Percentiles rank a stretch among this genome's conserved stretches.
phyloP scores from a whole-genome alignment of 139 green algal genomes.

The Monoraphidium neglectum region DNA sequence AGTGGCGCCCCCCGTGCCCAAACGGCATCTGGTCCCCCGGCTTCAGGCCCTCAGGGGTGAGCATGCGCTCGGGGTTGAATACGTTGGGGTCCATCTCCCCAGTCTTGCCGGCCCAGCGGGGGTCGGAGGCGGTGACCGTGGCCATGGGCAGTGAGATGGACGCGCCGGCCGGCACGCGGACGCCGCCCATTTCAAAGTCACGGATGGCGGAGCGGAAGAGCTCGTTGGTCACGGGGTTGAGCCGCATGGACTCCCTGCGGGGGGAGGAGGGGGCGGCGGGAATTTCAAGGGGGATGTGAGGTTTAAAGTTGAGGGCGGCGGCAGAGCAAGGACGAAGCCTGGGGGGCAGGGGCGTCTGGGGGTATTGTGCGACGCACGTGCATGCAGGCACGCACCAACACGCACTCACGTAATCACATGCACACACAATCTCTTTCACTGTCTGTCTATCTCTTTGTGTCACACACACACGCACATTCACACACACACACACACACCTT shows the following conservation, averaged over 20 bases:
- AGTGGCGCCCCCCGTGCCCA: conserved; percentile 20
- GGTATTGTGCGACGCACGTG: too few species aligned
- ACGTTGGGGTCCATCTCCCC: not conserved
- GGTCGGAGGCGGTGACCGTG: not conserved
- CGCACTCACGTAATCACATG: too few species aligned
- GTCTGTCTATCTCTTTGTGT: not conserved
- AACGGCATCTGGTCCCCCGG: conserved; percentile 26
- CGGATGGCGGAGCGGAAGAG: conserved; percentile 13
- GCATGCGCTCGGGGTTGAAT: conserved; percentile 27
- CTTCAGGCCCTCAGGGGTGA: conserved; percentile 10
- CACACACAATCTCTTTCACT: too few species aligned
- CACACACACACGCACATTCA: not conserved
- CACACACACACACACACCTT: not conserved
- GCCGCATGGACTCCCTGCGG: conserved; percentile 20
- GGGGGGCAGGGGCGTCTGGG: too few species aligned
- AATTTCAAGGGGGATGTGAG: too few species aligned
- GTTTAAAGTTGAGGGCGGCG: too few species aligned
- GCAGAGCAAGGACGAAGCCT: too few species aligned
- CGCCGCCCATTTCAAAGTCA: conserved; percentile 22
- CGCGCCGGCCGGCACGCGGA: conserved; percentile 11
- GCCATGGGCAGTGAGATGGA: conserved; percentile 1
- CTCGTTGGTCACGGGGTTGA: conserved; percentile 7
- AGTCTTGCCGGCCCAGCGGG: not conserved
- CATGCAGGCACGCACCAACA: too few species aligned
- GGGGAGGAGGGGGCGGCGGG: too few species aligned